Evolutionary conservation across 1,284 basidiomycete genomes (phyloP).

Genomic region (Fistulina hepatica): DNA sequence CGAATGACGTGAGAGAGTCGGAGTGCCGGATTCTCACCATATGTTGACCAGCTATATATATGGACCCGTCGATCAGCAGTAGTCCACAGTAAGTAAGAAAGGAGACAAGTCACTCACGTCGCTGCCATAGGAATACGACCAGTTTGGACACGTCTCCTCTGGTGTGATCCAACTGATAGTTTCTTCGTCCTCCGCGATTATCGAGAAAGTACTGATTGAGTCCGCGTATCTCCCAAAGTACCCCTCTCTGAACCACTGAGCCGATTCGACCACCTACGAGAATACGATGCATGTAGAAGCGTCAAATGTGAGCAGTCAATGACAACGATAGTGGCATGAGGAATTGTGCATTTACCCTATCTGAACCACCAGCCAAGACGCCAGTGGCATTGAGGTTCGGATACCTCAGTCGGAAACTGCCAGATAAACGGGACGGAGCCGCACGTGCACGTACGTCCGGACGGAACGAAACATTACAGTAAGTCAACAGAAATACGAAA

Average conservation of each 20-base stretch:
- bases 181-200: slow-evolving; percentile 27
- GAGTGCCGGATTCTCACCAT: not conserved
- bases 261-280: slow-evolving; percentile 28
- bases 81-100: not conserved
- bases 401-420: slow-evolving; percentile 30
- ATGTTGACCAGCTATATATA: too few species aligned
- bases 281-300: not conserved
- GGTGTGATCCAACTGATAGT: slow-evolving; percentile 35
- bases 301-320: not conserved
- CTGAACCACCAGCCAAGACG: slow-evolving; percentile 33
- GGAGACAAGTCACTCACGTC: slow-evolving; percentile 16
- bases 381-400: slow-evolving; percentile 26
- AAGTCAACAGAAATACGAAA: slow-evolving; percentile 1
- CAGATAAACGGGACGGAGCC: not conserved
- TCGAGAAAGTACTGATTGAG: slow-evolving; percentile 26
- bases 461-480: slow-evolving; percentile 1
- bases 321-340: not conserved
- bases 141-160: slow-evolving; percentile 32
- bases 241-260: slow-evolving; percentile 34
- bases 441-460: not conserved
- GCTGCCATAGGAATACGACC: slow-evolving; percentile 29
- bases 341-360: slow-evolving; percentile 22
- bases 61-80: too few species aligned
- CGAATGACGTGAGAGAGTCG: slow-evolving; percentile 13
- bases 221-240: slow-evolving; percentile 29